A percentile compares a stretch with the other conserved stretches of the same genome.
Conservation (phyloP, 2,329 filamentous ascomycete genomes). For the Nothophaeocryptopus gaeumannii region DNA sequence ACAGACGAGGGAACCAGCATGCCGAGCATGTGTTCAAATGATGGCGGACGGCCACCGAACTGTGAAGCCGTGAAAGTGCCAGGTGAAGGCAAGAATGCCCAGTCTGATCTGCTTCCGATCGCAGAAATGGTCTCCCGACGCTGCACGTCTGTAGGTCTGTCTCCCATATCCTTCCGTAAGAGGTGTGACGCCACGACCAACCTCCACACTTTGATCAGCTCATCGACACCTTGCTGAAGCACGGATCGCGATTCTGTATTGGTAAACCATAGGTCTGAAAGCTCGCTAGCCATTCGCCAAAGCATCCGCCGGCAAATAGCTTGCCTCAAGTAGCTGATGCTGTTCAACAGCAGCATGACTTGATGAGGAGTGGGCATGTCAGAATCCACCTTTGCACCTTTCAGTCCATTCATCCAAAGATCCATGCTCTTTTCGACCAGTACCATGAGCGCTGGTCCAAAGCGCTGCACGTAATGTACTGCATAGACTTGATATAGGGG, state of each 20-base stretch:
- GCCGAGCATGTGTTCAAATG: slow-evolving; percentile 18
- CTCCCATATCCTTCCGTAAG: slow-evolving; percentile 4
- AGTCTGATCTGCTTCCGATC: slow-evolving; percentile 9
- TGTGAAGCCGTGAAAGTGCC: slow-evolving; percentile 11
- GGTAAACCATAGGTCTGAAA: slow-evolving; percentile 6
- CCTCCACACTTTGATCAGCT: slow-evolving; percentile 21
- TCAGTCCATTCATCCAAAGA: neutral
- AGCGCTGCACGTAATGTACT: too few species aligned
- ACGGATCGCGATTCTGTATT: neutral
- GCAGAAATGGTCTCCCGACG: neutral
- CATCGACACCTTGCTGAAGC: slow-evolving; percentile 5
- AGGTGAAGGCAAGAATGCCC: slow-evolving; percentile 21
- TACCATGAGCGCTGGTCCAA: too few species aligned
- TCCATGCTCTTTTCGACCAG: neutral
- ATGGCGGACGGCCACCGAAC: slow-evolving; percentile 1
- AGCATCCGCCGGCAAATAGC: slow-evolving; percentile 5
- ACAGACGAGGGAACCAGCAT: slow-evolving; percentile 11
- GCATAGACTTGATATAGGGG: too few species aligned
- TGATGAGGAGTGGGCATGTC: slow-evolving; percentile 8
- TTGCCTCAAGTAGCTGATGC: neutral
- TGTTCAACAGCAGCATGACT: slow-evolving; percentile 5
- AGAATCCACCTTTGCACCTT: neutral
- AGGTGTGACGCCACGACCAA: slow-evolving; percentile 11
- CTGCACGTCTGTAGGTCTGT: neutral
- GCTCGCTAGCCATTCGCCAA: slow-evolving; percentile 9